Conservation (phyloP, 768 basidiomycete genomes). For the Leccinum obscurum region DNA sequence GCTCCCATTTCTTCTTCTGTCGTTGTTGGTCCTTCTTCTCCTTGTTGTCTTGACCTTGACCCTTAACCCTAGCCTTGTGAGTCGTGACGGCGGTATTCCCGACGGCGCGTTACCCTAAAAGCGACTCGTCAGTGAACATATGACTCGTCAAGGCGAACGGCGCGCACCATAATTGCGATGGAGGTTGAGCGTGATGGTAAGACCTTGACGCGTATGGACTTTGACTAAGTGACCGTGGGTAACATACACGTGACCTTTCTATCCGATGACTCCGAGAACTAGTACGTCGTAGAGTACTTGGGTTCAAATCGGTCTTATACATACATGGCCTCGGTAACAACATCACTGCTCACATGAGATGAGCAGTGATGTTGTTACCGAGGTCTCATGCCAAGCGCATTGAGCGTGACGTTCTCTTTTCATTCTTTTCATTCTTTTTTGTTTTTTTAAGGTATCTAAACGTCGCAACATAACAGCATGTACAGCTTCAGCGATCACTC, state of each 20-base stretch:
- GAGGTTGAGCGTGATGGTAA: conserved; percentile 2
- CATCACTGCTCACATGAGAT: conserved; percentile 38
- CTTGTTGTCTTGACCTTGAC: conserved; percentile 51
- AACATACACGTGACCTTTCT: conserved; percentile 21
- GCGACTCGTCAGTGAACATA: not conserved
- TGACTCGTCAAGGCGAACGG: not conserved
- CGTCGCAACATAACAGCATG: too few relatives aligned
- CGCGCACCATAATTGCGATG: conserved; percentile 26
- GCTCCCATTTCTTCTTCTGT: conserved; percentile 96
- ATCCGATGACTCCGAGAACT: conserved; percentile 6
- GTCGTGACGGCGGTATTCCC: conserved; percentile 39
- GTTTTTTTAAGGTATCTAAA: too few relatives aligned
- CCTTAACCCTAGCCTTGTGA: conserved; percentile 38
- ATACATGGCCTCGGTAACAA: conserved; percentile 30
- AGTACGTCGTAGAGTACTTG: not conserved
- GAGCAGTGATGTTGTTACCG: too few relatives aligned
- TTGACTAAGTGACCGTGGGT: conserved; percentile 36
- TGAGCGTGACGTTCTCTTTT: too few relatives aligned
- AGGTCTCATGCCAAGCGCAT: too few relatives aligned
- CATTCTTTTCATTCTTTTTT: too few relatives aligned
- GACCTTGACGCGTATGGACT: not conserved
- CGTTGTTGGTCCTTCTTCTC: conserved; percentile 45
- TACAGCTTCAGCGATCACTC: too few relatives aligned
- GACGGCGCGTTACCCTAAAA: conserved; percentile 52
- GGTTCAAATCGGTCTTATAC: not conserved